These are phyloP conservation scores for Cyberlindnera saturnus DNA, from an alignment of 805 yeast genomes.

Conservation along the genomic window DNA sequence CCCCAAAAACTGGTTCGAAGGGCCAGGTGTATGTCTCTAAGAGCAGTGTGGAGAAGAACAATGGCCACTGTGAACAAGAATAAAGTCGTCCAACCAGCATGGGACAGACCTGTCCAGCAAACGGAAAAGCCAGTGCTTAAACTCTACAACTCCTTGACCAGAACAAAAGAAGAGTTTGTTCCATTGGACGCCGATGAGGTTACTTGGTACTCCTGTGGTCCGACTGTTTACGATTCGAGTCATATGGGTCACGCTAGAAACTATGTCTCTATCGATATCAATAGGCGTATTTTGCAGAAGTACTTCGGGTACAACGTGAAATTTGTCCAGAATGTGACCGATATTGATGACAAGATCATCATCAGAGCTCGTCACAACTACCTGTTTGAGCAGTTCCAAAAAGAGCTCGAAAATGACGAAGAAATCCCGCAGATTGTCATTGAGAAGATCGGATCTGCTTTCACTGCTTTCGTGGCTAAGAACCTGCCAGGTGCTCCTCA, in stretches of 20 bases:
- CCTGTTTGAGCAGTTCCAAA: slow-evolving; percentile 58
- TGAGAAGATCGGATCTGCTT: slow-evolving; percentile 35
- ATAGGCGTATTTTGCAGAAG: slow-evolving; percentile 81
- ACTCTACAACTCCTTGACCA: slow-evolving; percentile 77
- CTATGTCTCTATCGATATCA: slow-evolving; percentile 90
- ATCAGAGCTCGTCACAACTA: slow-evolving; percentile 88
- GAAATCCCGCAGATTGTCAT: slow-evolving; percentile 30
- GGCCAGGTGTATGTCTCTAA: slow-evolving; percentile 4
- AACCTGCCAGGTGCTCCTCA: slow-evolving; percentile 45
- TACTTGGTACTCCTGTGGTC: slow-evolving; percentile 97
- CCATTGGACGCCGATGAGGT: slow-evolving; percentile 62
- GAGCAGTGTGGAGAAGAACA: slow-evolving; percentile 8
- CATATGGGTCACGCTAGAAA: slow-evolving; percentile 99
- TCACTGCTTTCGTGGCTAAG: slow-evolving; percentile 42
- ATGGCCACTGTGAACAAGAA: slow-evolving; percentile 23
- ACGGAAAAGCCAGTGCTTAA: slow-evolving; percentile 40
- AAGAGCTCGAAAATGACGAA: slow-evolving; percentile 22
- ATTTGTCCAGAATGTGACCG: slow-evolving; percentile 97
- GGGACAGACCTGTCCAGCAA: slow-evolving; percentile 36
- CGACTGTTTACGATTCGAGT: slow-evolving; percentile 91
- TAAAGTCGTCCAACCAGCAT: slow-evolving; percentile 44
- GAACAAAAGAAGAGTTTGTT: slow-evolving; percentile 71
- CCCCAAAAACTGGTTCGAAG: neutral
- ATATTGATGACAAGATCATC: slow-evolving; percentile 95
- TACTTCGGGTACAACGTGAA: slow-evolving; percentile 85